These are phyloP conservation scores for Neophaeococcomyces aloes DNA, from an alignment of 2,329 filamentous ascomycete species.

Conservation along the genomic window DNA sequence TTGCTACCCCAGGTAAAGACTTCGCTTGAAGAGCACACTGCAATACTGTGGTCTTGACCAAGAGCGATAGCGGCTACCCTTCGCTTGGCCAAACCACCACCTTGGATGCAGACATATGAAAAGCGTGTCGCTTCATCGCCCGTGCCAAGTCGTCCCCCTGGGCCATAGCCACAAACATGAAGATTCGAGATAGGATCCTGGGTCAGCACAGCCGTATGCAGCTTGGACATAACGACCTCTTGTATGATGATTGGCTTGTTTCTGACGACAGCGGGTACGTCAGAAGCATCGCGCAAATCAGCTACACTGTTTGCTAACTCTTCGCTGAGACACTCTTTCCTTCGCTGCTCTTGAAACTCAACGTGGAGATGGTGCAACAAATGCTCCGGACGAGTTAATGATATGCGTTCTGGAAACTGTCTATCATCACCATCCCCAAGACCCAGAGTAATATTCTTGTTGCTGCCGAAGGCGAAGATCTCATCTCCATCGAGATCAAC, in stretches of 20 bases:
- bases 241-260: slow-evolving; percentile 65
- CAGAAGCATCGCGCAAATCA: slow-evolving; percentile 33
- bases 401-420: slow-evolving; percentile 79
- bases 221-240: slow-evolving; percentile 77
- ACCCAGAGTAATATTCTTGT: slow-evolving; percentile 85
- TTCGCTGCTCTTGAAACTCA: slow-evolving; percentile 45
- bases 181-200: slow-evolving; percentile 80
- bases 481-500: slow-evolving; percentile 59
- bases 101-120: slow-evolving; percentile 70
- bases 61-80: slow-evolving; percentile 68
- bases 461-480: slow-evolving; percentile 88
- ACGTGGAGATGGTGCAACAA: slow-evolving; percentile 63
- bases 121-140: slow-evolving; percentile 87
- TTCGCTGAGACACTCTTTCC: slow-evolving; percentile 24
- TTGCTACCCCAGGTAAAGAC: slow-evolving; percentile 94
- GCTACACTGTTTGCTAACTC: slow-evolving; percentile 16
- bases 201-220: slow-evolving; percentile 82
- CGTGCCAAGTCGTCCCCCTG: slow-evolving; percentile 76
- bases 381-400: slow-evolving; percentile 64
- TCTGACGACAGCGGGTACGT: slow-evolving; percentile 62
- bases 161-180: slow-evolving; percentile 84
- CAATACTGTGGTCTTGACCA: slow-evolving; percentile 84
- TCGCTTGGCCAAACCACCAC: slow-evolving; percentile 60
- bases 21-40: slow-evolving; percentile 74
- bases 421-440: slow-evolving; percentile 94